Evolutionary conservation across 805 yeast genomes (phyloP), one percentile per base, ranked within the genome.

Genomic region (Suhomyces pyralidae): DNA sequence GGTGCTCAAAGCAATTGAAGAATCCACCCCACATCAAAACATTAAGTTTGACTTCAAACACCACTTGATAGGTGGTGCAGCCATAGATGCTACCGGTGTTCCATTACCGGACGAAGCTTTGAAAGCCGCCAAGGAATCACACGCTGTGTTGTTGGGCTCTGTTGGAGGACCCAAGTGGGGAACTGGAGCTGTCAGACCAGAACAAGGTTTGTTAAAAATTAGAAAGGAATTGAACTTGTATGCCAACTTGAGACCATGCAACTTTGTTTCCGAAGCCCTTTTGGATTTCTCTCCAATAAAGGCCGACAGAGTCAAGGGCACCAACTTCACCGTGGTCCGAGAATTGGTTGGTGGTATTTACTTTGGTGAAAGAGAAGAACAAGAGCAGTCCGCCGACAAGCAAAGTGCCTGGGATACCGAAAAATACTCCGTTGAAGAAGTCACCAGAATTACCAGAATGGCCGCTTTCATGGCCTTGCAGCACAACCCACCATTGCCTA

Each of bases 141-240:
- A 93, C 68, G 99, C 98, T 24, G 96, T 94, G n/a, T 77, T 94
- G 59, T 79, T 94, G 52, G 99, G 99, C 60, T 97, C 99, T 7
- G 99, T 94, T 32, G 99, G 99, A 58, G 99, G 99, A 32, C 99
- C 99, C 56, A 94, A 94, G 75, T 94, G 99, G 99, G 98, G 98
- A 36, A 89, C 97, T 25, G 97, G 97, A 48, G 66, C 80, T 10
- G 98, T 93, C 46, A 85, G 99, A 76, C 99, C 99, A 49, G 99
- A 94, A 71, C 98, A 90, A 74, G 99, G 99, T 55, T 81, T 94
- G 60, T 81, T 94, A 59, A 82, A 92, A 76, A 93, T 94, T 70
- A 84, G 99, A 74, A 94, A 94, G 72, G 98, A 91, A 70, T 82
- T 94, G 67, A 88, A 87, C 69, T 78, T 94, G 60, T 94, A 94